Base-by-base conservation (phyloP, 1,139 yeast species). In the Kurtzmaniella quercitrusa region DNA sequence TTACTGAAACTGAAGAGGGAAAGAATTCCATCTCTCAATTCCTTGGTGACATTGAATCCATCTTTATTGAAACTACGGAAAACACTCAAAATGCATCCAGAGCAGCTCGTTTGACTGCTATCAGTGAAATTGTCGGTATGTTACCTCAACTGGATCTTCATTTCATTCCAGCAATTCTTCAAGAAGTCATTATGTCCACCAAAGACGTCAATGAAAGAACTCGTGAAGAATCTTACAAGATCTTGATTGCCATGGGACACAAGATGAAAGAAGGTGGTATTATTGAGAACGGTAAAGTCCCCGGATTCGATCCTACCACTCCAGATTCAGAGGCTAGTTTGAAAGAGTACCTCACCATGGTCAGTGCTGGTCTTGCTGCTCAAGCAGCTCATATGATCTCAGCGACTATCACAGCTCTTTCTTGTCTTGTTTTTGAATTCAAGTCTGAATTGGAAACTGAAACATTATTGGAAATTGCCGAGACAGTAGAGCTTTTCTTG, bases 321-420 rank as follows among this genome's bases (percentile, higher is more conserved):
- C 84, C 85, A 14, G 76, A 78, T 47, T 71, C 84, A 1, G 72
- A 76, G 45, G 95, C 96, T 9, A 73, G 81, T 15, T 73, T 93
- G 48, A 77, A 82, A 39, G 97, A 90, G 64, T 90, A 74, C 59
- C 88, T 93, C 68, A 89, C 95, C 29, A 89, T 93, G 86, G 85
- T 93, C 19, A 82, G 94, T 64, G 98, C 97, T 39, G 99, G 98
- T 67, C 75, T 94, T 53, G 96, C 95, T 33, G 97, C 96, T 44
- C 84, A 85, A 54, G 79, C 94, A 37, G 93, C 95, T 27, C 96
- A 91, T 63, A 91, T 91, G 96, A 86, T 93, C 40, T 87, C 96
- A 56, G 97, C 98, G 15, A 85, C 98, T 14, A 82, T 94, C 52
- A 89, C 96, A 8, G 95, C 96, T 0, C 73, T 93, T 45, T 83